A percentile compares a stretch with the other conserved stretches of the same genome.
Evolutionary conservation across 169 alveolate species (phyloP).

Genomic region (Cryptosporidium xiaoi): DNA sequence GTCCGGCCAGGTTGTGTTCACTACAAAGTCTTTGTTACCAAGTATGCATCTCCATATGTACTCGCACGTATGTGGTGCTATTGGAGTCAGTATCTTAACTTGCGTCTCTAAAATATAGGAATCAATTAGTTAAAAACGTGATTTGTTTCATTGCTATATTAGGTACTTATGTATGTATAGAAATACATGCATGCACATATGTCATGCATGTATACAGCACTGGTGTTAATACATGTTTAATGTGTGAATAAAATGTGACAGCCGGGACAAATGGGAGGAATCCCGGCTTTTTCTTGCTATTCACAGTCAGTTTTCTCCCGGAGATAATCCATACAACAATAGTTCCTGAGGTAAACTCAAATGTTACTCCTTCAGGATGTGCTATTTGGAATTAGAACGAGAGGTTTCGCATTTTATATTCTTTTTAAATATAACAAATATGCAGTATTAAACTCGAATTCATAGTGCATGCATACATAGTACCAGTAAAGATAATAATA

Average conservation of each 20-base stretch:
- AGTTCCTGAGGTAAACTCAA: not conserved
- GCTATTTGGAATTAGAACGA: constrained; percentile 57
- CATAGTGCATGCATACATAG: no score
- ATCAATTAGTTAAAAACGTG: not conserved
- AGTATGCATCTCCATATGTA: constrained; percentile 89
- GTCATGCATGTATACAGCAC: not conserved
- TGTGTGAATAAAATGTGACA: no score
- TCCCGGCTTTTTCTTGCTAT: no score
- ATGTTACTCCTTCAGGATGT: no score
- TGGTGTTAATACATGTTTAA: not conserved
- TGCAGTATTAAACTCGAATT: no score
- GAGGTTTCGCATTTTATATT: not conserved
- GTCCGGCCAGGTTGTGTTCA: constrained; percentile 86
- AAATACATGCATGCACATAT: not conserved
- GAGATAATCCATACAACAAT: constrained; percentile 58
- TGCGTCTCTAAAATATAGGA: constrained; percentile 81
- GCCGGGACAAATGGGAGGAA: no score
- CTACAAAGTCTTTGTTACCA: constrained; percentile 79
- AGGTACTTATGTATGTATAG: not conserved
- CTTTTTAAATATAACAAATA: no score
- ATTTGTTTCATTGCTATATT: not conserved
- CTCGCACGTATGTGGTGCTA: constrained; percentile 92
- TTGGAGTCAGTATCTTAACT: constrained; percentile 85
- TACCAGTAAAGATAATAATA: no score
- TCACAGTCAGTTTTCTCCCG: constrained; percentile 34